These are phyloP conservation scores for Serendipita vermifera DNA, from an alignment of 768 basidiomycete genomes.

Conservation along the genomic window DNA sequence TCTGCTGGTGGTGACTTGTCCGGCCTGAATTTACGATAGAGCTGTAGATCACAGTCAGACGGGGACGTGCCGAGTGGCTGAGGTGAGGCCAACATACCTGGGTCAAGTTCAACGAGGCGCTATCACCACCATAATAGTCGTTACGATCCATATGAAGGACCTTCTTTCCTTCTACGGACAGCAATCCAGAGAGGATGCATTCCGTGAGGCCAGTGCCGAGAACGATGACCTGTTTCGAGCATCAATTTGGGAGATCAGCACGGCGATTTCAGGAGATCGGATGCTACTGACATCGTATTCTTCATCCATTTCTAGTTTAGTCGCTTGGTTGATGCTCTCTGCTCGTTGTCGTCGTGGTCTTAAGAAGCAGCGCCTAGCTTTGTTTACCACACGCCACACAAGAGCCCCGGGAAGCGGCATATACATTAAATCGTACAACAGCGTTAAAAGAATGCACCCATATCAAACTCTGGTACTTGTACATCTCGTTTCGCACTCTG, in stretches of 20 bases:
- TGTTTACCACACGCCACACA: too few species aligned
- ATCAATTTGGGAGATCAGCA: not conserved
- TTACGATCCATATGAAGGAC: conserved; percentile 98
- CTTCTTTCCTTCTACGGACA: conserved; percentile 99
- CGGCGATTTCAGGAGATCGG: not conserved
- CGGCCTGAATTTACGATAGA: conserved; percentile 89
- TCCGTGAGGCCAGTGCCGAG: conserved; percentile 97
- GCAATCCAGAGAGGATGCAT: conserved; percentile 92
- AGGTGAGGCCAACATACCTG: conserved; percentile 49
- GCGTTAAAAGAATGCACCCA: conserved; percentile 75
- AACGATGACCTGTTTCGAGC: conserved; percentile 56
- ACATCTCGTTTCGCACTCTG: conserved; percentile 85
- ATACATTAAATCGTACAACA: too few species aligned
- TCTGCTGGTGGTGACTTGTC: conserved; percentile 62
- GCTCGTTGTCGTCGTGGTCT: too few species aligned
- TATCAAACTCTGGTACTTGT: conserved; percentile 76
- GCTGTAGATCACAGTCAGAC: conserved; percentile 32
- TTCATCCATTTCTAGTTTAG: conserved; percentile 85
- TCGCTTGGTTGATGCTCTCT: too few species aligned
- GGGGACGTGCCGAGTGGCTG: not conserved
- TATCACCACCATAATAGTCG: conserved; percentile 97
- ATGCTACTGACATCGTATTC: conserved; percentile 71
- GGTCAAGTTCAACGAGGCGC: conserved; percentile 91
- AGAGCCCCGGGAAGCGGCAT: too few species aligned
- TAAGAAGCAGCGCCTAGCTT: too few species aligned